Conservation (phyloP, 331 rosid genomes). For the Rosa hybrid region DNA sequence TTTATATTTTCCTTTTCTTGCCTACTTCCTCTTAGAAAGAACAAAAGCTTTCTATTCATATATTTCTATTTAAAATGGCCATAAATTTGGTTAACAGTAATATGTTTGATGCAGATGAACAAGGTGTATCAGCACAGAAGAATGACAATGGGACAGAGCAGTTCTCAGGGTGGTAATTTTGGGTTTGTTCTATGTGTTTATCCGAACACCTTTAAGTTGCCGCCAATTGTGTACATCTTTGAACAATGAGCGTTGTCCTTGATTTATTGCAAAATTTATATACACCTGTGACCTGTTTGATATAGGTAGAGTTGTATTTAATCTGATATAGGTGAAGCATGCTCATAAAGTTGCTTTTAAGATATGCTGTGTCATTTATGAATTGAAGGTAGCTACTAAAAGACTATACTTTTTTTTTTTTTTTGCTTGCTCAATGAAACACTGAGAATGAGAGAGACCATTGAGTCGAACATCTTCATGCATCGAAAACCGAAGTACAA, state of each 20-base stretch:
- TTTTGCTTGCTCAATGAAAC: background rate
- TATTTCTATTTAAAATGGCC: background rate
- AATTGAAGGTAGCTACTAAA: too few species aligned
- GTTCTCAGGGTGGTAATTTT: conserved; percentile 48
- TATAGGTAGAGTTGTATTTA: too few species aligned
- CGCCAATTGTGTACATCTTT: conserved; percentile 14
- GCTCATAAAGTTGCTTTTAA: too few species aligned
- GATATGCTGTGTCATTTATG: too few species aligned
- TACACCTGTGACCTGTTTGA: too few species aligned
- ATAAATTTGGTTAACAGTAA: background rate
- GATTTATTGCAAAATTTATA: too few species aligned
- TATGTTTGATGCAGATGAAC: conserved; percentile 33
- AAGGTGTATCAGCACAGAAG: conserved; percentile 45
- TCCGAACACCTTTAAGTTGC: background rate
- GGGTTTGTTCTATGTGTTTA: background rate
- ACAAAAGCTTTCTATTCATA: background rate
- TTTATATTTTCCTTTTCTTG: too few species aligned
- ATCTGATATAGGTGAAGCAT: too few species aligned
- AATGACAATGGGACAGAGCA: conserved; percentile 44
- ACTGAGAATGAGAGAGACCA: conserved; percentile 9
- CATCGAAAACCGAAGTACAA: conserved; percentile 13
- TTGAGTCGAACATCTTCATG: conserved; percentile 6
- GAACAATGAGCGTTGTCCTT: conserved; percentile 2
- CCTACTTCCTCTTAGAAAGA: too few species aligned
- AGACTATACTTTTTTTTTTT: too few species aligned